A percentile compares a stretch with the other conserved stretches of the same genome.
Conservation (phyloP, 2,329 filamentous ascomycete species). For the Cytospora piceicola region DNA sequence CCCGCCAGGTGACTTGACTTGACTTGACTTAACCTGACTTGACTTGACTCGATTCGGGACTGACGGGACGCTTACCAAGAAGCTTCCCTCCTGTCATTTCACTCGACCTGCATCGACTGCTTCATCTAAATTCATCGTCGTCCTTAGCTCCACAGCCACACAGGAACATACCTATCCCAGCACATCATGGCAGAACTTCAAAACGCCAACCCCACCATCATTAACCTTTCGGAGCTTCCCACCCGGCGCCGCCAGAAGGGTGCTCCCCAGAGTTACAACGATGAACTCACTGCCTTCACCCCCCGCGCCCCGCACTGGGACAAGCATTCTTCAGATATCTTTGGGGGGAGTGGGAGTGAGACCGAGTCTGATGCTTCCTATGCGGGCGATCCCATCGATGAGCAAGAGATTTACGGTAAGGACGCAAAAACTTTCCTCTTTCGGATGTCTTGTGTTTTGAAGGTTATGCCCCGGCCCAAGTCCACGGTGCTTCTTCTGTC, state of each 20-base stretch:
- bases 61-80: conserved; percentile 17
- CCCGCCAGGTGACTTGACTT: not conserved
- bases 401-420: conserved; percentile 92
- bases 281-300: conserved; percentile 52
- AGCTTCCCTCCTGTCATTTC: conserved; percentile 19
- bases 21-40: too few species aligned
- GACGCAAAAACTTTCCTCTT: not conserved
- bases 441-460: not conserved
- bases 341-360: conserved; percentile 38
- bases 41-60: not conserved
- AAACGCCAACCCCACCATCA: conserved; percentile 92
- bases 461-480: not conserved
- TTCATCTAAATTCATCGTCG: conserved; percentile 12
- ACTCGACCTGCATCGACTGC: conserved; percentile 25
- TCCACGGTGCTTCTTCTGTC: not conserved
- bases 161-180: conserved; percentile 1
- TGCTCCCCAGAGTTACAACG: conserved; percentile 51
- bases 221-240: conserved; percentile 86
- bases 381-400: conserved; percentile 83
- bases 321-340: conserved; percentile 38
- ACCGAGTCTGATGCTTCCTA: conserved; percentile 50
- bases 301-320: conserved; percentile 36
- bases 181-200: conserved; percentile 50
- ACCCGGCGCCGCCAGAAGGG: conserved; percentile 67
- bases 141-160: conserved; percentile 14